Evolutionary conservation across 2,329 filamentous ascomycete genomes (phyloP).

Genomic region (Cladophialophora immunda): DNA sequence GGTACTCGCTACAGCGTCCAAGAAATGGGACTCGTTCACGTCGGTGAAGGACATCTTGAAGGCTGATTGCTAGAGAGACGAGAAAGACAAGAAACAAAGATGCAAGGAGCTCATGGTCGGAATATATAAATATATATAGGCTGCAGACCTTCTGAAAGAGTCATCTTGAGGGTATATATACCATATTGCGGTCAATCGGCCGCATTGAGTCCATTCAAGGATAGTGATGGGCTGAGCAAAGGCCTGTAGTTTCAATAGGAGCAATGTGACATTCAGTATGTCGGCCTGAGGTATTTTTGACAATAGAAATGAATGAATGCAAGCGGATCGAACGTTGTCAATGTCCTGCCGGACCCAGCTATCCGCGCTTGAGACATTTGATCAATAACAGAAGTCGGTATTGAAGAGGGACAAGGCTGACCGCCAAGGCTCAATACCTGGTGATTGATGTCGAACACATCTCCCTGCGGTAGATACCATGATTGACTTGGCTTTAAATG

Average conservation of each 20-base stretch:
- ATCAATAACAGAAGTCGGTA: not conserved
- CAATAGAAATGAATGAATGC: slow-evolving; percentile 6
- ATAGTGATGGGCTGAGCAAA: not conserved
- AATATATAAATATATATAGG: not conserved
- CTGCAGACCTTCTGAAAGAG: not conserved
- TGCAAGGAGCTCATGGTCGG: not conserved
- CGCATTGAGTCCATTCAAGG: not conserved
- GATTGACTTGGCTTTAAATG: not conserved
- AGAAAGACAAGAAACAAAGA: not conserved
- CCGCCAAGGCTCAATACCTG: not conserved
- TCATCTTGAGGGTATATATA: not conserved
- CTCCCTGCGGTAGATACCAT: not conserved
- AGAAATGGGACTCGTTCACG: slow-evolving; percentile 24
- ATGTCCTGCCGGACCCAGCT: slow-evolving; percentile 15
- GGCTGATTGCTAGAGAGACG: not conserved
- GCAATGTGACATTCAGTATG: not conserved
- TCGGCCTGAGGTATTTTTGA: not conserved
- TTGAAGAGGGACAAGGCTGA: not conserved
- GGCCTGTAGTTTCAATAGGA: not conserved
- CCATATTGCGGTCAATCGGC: not conserved
- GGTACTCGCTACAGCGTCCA: slow-evolving; percentile 22
- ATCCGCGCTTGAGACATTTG: not conserved
- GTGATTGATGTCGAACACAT: not conserved
- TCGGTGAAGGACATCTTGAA: slow-evolving; percentile 30
- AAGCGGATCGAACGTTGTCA: not conserved